These are phyloP conservation scores for Lasiodiplodia theobromae DNA, from an alignment of 2,329 filamentous ascomycete species.

Conservation along the genomic window DNA sequence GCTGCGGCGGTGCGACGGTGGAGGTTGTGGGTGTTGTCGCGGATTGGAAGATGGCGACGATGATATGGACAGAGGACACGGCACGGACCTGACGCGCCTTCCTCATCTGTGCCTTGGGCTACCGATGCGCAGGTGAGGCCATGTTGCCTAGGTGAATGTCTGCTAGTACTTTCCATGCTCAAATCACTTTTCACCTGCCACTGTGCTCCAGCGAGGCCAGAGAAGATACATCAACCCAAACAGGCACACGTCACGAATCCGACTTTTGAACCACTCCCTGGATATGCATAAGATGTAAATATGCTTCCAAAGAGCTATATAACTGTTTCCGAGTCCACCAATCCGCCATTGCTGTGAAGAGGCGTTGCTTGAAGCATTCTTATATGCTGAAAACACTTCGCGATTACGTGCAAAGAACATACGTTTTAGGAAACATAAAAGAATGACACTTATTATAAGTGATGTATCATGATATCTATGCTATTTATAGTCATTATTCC, in stretches of 20 bases:
- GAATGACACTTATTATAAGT: too few relatives aligned
- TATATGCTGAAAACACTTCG: not conserved
- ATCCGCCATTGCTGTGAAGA: not conserved
- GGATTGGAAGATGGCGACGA: too few relatives aligned
- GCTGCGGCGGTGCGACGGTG: not conserved
- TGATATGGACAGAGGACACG: not conserved
- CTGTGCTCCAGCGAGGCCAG: not conserved
- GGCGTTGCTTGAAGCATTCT: not conserved
- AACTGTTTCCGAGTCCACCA: not conserved
- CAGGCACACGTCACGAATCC: not conserved
- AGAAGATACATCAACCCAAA: not conserved
- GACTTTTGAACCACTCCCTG: not conserved
- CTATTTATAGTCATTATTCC: not conserved
- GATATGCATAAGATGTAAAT: fast-evolving
- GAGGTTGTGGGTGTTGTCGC: not conserved
- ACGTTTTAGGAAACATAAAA: not conserved
- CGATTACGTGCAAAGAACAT: not conserved
- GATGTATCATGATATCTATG: fast-evolving
- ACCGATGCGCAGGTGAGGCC: not conserved
- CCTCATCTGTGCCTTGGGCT: not conserved
- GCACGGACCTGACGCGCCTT: not conserved
- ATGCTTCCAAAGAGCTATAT: not conserved
- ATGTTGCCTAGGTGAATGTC: not conserved
- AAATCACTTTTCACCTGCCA: not conserved
- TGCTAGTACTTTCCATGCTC: not conserved